Evolutionary conservation across 2,329 filamentous ascomycete genomes (phyloP), one percentile per base, ranked within the genome.

Genomic region (Penicillium sp.): DNA sequence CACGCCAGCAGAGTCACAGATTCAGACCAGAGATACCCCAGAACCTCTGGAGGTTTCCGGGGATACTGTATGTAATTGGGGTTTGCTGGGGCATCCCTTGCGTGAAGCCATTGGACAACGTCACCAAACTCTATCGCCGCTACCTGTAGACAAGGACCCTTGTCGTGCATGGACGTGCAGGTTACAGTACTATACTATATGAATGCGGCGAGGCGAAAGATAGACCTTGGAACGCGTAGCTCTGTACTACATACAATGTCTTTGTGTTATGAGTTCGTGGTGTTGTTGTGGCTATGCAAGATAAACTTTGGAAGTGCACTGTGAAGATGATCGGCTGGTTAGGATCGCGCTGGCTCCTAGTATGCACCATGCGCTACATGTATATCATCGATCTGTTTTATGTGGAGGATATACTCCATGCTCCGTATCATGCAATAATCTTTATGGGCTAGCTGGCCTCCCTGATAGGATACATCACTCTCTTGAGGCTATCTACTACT

Each of bases 121-220:
- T n/a, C 7, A 28, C 40, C 19, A 48, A 64, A 64, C 59, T 64
- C 56, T 59, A 64, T 61, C 53, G 25, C 51, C 37, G n/a, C 52
- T 55, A 28, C 43, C 40, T 16, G 43, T 28, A 61, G 53, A 61
- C 52, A 49, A 49, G 56, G 42, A 53, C 40, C 60, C 58, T 56
- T 30, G 57, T 53, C 48, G 53, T 68, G 66, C 66, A 65, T 67
- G 60, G 45, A 60, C 55, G 58, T 63, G 59, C 60, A 65, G 62
- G 45, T 16, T 48, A n/a, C 45, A 51, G 30, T 33, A 11, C 30
- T 37, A 13, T 37, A 37, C 11, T 28, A 25, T 46, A 6, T 26
- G 10, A 14, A 22, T 33, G 1, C 11, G n/a, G 46, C 30, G 46
- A 35, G 28, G 16, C 19, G 19, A 22, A 1, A 51, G 48, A 51